Conservation (phyloP, 1,284 basidiomycete species). For the Naganishia sp. region DNA sequence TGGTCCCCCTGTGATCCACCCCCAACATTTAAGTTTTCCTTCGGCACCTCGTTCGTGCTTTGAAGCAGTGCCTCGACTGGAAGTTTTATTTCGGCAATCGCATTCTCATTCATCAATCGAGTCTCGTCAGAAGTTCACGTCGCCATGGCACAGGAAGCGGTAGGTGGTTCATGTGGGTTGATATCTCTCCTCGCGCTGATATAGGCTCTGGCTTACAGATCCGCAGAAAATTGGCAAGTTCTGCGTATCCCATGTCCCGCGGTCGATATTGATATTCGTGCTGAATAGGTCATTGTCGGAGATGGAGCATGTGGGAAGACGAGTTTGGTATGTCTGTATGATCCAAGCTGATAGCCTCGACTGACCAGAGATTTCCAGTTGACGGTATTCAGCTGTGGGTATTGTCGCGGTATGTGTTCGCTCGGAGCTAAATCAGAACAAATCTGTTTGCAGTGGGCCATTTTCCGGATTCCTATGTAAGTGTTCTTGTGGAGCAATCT, state of each 20-base stretch:
- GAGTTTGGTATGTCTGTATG: slow-evolving; percentile 53
- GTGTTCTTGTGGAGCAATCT: slow-evolving; percentile 35
- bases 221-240: slow-evolving; percentile 8
- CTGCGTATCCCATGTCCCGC: neutral
- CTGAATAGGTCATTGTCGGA: slow-evolving; percentile 69
- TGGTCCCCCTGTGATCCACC: too few species aligned
- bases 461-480: slow-evolving; percentile 91
- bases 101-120: too few species aligned
- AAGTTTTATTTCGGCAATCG: too few species aligned
- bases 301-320: slow-evolving; percentile 69
- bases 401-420: neutral
- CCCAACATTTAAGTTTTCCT: too few species aligned
- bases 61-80: too few species aligned
- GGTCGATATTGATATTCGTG: neutral
- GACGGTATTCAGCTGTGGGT: slow-evolving; percentile 35
- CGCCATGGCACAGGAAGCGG: slow-evolving; percentile 30
- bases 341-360: neutral
- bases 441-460: slow-evolving; percentile 73
- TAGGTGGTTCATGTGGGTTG: neutral
- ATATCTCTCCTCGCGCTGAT: neutral
- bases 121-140: neutral
- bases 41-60: too few species aligned
- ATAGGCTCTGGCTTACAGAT: neutral
- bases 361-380: slow-evolving; percentile 14
- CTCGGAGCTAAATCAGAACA: neutral